Base-by-base conservation (phyloP, 495 filamentous ascomycete genomes). In the Friedmanniomyces simplex region DNA sequence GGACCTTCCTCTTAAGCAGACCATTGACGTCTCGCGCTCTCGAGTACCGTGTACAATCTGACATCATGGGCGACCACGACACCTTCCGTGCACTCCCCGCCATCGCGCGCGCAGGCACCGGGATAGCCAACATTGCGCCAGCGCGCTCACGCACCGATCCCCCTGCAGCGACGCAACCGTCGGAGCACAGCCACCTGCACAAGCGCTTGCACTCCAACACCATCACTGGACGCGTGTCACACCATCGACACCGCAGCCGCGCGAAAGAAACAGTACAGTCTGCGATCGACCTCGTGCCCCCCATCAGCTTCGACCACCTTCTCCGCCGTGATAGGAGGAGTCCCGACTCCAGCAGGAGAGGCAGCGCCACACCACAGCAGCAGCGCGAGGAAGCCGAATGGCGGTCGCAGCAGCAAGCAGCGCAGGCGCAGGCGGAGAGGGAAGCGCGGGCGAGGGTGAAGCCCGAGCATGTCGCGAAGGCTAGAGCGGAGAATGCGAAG, bases 261-360 rank as follows among this genome's bases (percentile, higher is more conserved):
- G 55, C 55, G 8, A 59, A 56, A 43, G 56, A 63, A n/a, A 63
- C 50, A 2, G 53, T 60, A 7, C 47, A 52, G 28, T 60, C 57
- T n/a, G 61, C 58, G 1, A 57, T 60, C 13, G 61, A 64, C 2
- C 50, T 64, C 16, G 56, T 57, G 30, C 53, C 61, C n/a, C 57
- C 61, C 16, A 54, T 60, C 39, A 60, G 48, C 20, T 57, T 64
- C 32, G 61, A 64, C 3, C 36, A 53, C n/a, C 36, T 64, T 7
- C 49, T 60, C 1, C 46, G 61, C 1, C 49, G 58, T 5, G 61
- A 60, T 2, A 60, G 45, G 53, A 54, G 49, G 34, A 59, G 21
- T n/a, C 30, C 49, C 14, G 58, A 48, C 5, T 28, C 49, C 1
- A 63, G 51, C 16, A 24, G 32, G 16, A 6, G 41, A 32, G 52